Conservation (phyloP, 2,329 filamentous ascomycete genomes). For the Epichloe brachyelytri region DNA sequence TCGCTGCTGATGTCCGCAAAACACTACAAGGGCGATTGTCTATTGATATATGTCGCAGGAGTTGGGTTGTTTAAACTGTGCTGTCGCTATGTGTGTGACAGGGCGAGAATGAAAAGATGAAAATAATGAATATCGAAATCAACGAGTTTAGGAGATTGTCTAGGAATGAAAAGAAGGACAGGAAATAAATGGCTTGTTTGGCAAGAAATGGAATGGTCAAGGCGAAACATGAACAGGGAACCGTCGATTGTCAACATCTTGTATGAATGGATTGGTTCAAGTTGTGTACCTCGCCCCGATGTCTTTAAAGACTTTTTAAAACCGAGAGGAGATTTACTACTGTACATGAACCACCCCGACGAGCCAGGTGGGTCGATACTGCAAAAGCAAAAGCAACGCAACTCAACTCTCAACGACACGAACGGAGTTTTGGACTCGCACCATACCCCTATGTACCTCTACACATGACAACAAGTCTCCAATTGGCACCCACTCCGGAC, state of each 20-base stretch:
- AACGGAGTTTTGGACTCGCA: background rate
- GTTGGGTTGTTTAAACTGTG: background rate
- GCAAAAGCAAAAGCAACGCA: too few species aligned
- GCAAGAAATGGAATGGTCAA: background rate
- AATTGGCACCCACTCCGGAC: background rate
- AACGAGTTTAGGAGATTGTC: background rate
- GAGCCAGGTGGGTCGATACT: too few species aligned
- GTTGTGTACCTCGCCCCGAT: too few species aligned
- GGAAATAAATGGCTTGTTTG: background rate
- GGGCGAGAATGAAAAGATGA: background rate
- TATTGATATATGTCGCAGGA: background rate
- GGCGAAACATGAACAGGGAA: too few species aligned
- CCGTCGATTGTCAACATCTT: too few species aligned
- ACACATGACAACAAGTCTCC: background rate
- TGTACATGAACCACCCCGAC: too few species aligned
- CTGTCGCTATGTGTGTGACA: background rate
- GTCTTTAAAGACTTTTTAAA: too few species aligned
- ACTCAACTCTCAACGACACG: background rate
- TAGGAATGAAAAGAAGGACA: too few species aligned
- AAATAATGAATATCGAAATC: background rate
- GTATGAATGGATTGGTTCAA: background rate
- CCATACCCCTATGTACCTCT: background rate
- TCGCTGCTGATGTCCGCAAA: constrained; percentile 3
- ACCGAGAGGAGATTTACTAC: too few species aligned
- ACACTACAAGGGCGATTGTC: background rate